phyloP scores from a whole-genome alignment of 257 asterid genomes.

The Leptodermis oblonga region DNA sequence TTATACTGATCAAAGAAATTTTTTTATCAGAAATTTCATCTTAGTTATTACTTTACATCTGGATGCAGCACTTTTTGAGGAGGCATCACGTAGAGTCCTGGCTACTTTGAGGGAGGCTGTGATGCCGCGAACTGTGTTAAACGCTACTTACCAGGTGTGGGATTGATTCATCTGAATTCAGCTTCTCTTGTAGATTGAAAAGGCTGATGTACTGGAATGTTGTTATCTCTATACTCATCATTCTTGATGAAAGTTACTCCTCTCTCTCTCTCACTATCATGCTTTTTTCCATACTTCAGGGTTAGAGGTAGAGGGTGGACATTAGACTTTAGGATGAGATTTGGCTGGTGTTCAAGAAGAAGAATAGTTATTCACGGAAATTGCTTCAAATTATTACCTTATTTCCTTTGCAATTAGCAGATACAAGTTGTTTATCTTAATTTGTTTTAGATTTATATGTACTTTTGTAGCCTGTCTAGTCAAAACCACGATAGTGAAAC shows the following conservation, averaged over 20 bases:
- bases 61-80: constrained; percentile 19
- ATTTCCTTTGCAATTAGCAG: too few species aligned
- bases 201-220: neutral
- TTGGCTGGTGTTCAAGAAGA: too few species aligned
- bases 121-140: constrained; percentile 51
- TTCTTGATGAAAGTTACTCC: neutral
- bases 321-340: too few species aligned
- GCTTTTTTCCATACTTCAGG: too few species aligned
- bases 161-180: neutral
- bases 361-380: too few species aligned
- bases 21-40: constrained; percentile 1
- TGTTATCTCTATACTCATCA: neutral
- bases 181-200: neutral
- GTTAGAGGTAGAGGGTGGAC: too few species aligned
- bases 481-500: too few species aligned
- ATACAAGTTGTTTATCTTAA: too few species aligned
- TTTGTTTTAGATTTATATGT: neutral
- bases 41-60: constrained; percentile 31
- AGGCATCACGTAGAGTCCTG: constrained; percentile 54
- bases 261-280: too few species aligned
- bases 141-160: constrained; percentile 53
- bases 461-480: too few species aligned
- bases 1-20: neutral
- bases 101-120: constrained; percentile 69
- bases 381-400: neutral